A percentile compares a stretch with the other conserved stretches of the same genome.
These are phyloP conservation scores for Penicillium lagena DNA, from an alignment of 495 filamentous ascomycete genomes.

Conservation along the genomic window DNA sequence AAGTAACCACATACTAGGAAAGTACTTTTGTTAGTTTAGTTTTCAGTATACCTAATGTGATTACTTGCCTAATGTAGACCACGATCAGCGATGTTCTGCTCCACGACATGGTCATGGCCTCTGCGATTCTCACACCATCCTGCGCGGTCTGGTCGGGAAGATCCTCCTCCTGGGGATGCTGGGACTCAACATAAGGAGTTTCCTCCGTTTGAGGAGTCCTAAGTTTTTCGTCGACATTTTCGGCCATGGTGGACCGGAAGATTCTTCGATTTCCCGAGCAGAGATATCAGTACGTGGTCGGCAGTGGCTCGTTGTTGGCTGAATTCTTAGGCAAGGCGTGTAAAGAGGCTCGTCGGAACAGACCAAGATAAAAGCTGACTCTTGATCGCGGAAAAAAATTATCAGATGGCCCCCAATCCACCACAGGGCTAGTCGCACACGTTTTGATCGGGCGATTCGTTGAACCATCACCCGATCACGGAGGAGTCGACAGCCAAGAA, in stretches of 20 bases:
- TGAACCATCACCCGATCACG: no score
- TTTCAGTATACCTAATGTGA: background rate
- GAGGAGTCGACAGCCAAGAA: no score
- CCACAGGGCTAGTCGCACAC: no score
- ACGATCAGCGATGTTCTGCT: constrained; percentile 20
- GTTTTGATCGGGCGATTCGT: no score
- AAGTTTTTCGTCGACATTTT: background rate
- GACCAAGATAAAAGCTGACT: no score
- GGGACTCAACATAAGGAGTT: constrained; percentile 1
- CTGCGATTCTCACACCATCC: constrained; percentile 26
- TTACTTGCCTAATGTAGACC: constrained; percentile 10
- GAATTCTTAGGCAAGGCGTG: no score
- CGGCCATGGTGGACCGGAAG: background rate
- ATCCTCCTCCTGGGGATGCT: background rate
- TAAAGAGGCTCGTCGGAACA: no score
- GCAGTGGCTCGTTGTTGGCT: no score
- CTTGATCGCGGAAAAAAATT: no score
- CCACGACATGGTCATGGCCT: constrained; percentile 31
- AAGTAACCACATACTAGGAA: constrained; percentile 37
- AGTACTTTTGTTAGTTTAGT: background rate
- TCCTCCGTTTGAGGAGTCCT: background rate
- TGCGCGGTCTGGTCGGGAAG: constrained; percentile 13
- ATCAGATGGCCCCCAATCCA: no score
- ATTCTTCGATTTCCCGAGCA: no score
- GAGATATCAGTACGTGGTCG: no score